Evolutionary conservation across 208 protist species (phyloP), one percentile per base, ranked within the genome.

Genomic region (Trypanosomatidae sp.): DNA sequence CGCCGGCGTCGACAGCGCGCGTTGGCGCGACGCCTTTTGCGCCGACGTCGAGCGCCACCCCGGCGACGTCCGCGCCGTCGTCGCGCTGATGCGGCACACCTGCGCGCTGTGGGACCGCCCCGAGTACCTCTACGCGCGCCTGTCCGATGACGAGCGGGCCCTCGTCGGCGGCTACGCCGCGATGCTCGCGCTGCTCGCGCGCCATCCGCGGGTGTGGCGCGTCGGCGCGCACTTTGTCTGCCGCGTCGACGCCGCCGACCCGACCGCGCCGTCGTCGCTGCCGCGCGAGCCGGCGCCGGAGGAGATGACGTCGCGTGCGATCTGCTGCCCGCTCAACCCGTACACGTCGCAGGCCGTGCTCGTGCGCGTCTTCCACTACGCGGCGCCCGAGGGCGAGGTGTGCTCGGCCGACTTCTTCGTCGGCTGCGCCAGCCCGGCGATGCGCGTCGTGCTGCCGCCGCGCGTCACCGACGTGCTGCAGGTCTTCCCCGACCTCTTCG

Each of bases 301-400:
- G 26, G 72, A 78, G 24, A 57, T 74, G 48, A 69, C 59, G 16
- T 58, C 71, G 0, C 56, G 66, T 1, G 56, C 68, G 19, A 20
- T 45, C 22, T 33, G 73, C 33, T 51, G 70, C n/a, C 62, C 73
- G 26, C 72, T 86, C 46, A 92, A 88, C 60, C 83, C 83, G 46
- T 92, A 92, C 49, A 48, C 63, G 21, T 72, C 57, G 3, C 56
- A 59, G 8, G 28, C 52, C 7, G 78, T 86, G 15, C 23, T 87
- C 10, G 83, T 74, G 10, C 61, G 69, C 11, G 78, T 92, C 18
- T 88, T 92, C 40, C 69, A 88, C 60, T 88, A 86, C 62, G 61
- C 78, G 11, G 65, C 65, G 30, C 78, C 78, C 0, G 65, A 55
- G 10, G 66, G 61, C n/a, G 69, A 88, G 33, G 35, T 77, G 35